phyloP scores from a whole-genome alignment of 2,329 filamentous ascomycete genomes.

The Aspergillus sp. region DNA sequence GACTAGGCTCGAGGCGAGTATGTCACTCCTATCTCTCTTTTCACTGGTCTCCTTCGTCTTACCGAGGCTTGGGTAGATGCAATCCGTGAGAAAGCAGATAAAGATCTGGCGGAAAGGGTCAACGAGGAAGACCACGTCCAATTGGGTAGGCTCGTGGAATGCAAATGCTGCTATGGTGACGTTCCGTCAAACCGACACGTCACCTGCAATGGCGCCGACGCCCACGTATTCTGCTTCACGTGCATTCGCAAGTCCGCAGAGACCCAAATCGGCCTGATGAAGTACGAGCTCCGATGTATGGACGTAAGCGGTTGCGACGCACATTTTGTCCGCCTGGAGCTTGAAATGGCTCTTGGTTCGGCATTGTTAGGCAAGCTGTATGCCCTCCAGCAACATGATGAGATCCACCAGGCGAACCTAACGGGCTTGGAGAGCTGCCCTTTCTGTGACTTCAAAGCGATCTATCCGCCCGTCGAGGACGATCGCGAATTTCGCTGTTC shows the following conservation, averaged over 20 bases:
- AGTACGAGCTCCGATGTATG: conserved; percentile 68
- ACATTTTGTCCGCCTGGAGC: conserved; percentile 57
- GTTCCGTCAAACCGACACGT: conserved; percentile 65
- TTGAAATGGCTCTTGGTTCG: conserved; percentile 56
- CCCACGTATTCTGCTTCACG: conserved; percentile 67
- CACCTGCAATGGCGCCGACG: conserved; percentile 57
- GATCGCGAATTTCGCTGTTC: conserved; percentile 73
- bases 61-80: background rate
- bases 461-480: conserved; percentile 64
- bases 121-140: conserved; percentile 39
- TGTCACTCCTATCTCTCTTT: too few species aligned
- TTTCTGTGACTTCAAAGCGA: conserved; percentile 77
- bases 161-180: conserved; percentile 70
- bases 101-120: conserved; percentile 25
- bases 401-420: conserved; percentile 66
- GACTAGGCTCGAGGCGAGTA: background rate
- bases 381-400: conserved; percentile 67
- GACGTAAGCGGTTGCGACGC: conserved; percentile 64
- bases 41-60: too few species aligned
- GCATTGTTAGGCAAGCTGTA: conserved; percentile 62
- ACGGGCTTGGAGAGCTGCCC: conserved; percentile 73
- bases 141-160: conserved; percentile 61
- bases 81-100: conserved; percentile 18
- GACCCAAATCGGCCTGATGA: conserved; percentile 65
- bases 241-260: conserved; percentile 68